A percentile compares a stretch with the other conserved stretches of the same genome.
Evolutionary conservation across 2,329 filamentous ascomycete species (phyloP).

Genomic region (Penicillium sp.): DNA sequence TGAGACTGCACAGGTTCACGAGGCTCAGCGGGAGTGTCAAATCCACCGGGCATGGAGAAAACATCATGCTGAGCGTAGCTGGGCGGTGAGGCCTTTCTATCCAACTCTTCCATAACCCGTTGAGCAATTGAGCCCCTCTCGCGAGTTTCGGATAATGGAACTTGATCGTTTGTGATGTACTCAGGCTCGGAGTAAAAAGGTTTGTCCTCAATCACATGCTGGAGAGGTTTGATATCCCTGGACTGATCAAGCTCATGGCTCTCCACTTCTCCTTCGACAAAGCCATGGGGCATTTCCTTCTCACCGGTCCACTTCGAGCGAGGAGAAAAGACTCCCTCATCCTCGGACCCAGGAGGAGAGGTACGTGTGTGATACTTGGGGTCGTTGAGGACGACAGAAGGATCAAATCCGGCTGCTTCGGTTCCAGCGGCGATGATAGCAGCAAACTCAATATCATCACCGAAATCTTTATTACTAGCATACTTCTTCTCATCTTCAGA

Average conservation of each 20-base stretch:
- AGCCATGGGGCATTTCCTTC: constrained; percentile 41
- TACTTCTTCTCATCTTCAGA: constrained; percentile 7
- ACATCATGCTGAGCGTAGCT: constrained; percentile 23
- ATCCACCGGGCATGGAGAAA: constrained; percentile 34
- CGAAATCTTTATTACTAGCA: constrained; percentile 47
- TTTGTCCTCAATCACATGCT: constrained; percentile 15
- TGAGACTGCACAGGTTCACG: constrained; percentile 4
- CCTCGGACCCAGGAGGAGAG: constrained; percentile 63
- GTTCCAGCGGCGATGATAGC: constrained; percentile 69
- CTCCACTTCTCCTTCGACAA: constrained; percentile 52
- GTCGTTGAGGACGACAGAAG: constrained; percentile 68
- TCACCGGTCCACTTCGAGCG: constrained; percentile 52
- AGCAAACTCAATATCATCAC: constrained; percentile 67
- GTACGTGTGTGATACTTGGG: constrained; percentile 63
- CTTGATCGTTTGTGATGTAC: constrained; percentile 2
- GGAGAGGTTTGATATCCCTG: constrained; percentile 10
- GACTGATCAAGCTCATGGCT: constrained; percentile 41
- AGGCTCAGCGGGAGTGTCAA: constrained; percentile 20
- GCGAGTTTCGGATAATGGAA: background rate
- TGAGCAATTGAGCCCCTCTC: constrained; percentile 22
- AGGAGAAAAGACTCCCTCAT: constrained; percentile 54
- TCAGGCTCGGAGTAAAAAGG: constrained; percentile 24
- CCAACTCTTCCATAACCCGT: constrained; percentile 27
- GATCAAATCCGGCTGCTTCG: constrained; percentile 68
- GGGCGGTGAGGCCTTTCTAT: constrained; percentile 15